Evolutionary conservation across 83 land plant species (phyloP).

Genomic region (Larix sibirica): DNA sequence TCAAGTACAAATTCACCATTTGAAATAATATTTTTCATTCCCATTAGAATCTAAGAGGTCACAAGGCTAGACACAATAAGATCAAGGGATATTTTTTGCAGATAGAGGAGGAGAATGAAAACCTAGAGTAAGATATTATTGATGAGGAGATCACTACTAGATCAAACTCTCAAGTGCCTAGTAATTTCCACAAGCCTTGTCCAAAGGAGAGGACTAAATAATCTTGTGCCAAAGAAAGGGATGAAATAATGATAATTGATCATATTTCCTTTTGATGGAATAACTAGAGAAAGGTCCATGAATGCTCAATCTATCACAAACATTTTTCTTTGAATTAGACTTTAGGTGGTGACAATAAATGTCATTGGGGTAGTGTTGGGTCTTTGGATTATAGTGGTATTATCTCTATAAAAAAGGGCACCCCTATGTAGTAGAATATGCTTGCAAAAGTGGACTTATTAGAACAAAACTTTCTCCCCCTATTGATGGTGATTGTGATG

Average conservation of each 20-base stretch:
- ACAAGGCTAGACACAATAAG: constrained; percentile 75
- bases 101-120: constrained; percentile 24
- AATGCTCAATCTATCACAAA: constrained; percentile 69
- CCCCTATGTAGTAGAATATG: neutral
- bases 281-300: constrained; percentile 45
- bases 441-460: neutral
- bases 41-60: constrained; percentile 71
- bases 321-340: constrained; percentile 58
- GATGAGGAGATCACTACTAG: constrained; percentile 25
- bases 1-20: constrained; percentile 59
- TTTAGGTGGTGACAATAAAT: constrained; percentile 67
- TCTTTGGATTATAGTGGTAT: neutral
- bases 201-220: neutral
- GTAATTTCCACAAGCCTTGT: neutral
- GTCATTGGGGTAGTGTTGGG: constrained; percentile 50
- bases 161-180: neutral
- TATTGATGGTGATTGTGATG: too few species aligned
- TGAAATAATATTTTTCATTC: constrained; percentile 71
- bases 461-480: too few species aligned
- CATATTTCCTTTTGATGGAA: constrained; percentile 8
- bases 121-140: constrained; percentile 18
- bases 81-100: constrained; percentile 63
- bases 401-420: neutral
- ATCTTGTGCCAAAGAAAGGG: neutral
- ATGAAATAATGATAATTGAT: neutral